A percentile compares a stretch with the other conserved stretches of the same genome.
phyloP scores from a whole-genome alignment of 2,329 filamentous ascomycete genomes.

The Fusarium scirpi region DNA sequence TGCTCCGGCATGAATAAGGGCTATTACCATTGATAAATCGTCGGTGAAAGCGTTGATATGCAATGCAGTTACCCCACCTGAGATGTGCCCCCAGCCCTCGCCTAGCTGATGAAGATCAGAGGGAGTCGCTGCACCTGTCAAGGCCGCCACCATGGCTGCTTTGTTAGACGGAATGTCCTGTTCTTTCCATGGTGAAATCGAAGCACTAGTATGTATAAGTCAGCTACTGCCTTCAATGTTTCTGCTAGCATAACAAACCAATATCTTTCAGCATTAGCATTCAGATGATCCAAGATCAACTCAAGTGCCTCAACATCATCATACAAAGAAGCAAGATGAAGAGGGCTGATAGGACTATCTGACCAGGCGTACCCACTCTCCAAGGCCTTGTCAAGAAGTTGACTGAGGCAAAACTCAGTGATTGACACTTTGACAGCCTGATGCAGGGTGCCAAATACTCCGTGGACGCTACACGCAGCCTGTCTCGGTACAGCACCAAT shows the following conservation, averaged over 20 bases:
- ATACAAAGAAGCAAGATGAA: neutral
- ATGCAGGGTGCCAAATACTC: neutral
- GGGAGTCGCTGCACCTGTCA: neutral
- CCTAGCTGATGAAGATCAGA: too few relatives aligned
- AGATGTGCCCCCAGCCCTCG: too few relatives aligned
- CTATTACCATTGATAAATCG: accelerated
- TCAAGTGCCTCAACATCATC: neutral
- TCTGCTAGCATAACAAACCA: neutral
- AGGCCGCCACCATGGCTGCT: neutral
- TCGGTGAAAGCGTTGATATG: accelerated
- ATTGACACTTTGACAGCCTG: neutral
- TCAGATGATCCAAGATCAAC: neutral
- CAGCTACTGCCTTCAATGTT: neutral
- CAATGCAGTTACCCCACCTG: neutral
- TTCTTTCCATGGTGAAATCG: neutral
- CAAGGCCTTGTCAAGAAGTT: neutral
- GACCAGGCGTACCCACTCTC: neutral
- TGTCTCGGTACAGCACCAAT: neutral
- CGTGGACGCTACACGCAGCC: neutral
- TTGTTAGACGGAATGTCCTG: accelerated
- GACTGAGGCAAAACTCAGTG: neutral
- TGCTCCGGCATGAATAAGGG: neutral
- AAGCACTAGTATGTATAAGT: neutral
- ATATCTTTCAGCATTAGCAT: neutral
- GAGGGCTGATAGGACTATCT: neutral